A percentile compares a stretch with the other conserved stretches of the same genome.
These are phyloP conservation scores for Cyclotella kingstonii DNA, from an alignment of 108 stramenopile genomes.

Conservation along the genomic window DNA sequence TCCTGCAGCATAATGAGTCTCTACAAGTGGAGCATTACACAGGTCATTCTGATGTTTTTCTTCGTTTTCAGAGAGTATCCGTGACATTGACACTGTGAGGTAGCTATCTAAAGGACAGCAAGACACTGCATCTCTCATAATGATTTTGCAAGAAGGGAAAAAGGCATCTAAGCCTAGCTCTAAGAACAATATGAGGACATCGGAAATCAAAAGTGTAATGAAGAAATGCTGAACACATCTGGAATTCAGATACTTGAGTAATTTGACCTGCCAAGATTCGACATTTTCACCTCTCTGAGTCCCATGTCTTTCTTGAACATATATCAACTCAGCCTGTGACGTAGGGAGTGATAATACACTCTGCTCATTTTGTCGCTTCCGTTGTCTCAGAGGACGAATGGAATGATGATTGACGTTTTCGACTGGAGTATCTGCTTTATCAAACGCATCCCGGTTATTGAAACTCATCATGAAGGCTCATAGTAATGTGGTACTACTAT, in stretches of 20 bases:
- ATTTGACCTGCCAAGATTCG: slow-evolving; percentile 39
- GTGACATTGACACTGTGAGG: neutral
- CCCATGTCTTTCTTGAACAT: too few species aligned
- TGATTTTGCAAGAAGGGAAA: slow-evolving; percentile 12
- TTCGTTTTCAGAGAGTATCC: slow-evolving; percentile 2
- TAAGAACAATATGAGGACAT: slow-evolving; percentile 33
- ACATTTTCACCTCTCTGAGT: too few species aligned
- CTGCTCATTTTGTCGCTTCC: too few species aligned
- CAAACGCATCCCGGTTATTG: too few species aligned
- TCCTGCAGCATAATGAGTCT: slow-evolving; percentile 19
- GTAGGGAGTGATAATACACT: too few species aligned
- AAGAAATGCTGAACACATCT: slow-evolving; percentile 24
- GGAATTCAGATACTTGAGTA: slow-evolving; percentile 29
- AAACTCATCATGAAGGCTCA: too few species aligned
- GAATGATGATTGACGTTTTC: too few species aligned
- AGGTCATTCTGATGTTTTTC: slow-evolving; percentile 2
- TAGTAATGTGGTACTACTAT: too few species aligned
- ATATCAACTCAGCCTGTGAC: too few species aligned
- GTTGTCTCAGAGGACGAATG: too few species aligned
- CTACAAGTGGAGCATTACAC: slow-evolving; percentile 10
- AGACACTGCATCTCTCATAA: slow-evolving; percentile 27
- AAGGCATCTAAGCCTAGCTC: slow-evolving; percentile 32
- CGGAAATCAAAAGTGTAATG: slow-evolving; percentile 26
- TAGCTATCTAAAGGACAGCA: slow-evolving; percentile 22
- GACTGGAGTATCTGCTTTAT: too few species aligned